Base-by-base conservation (phyloP, 257 asterid species). In the Craterostigma plantagineum region DNA sequence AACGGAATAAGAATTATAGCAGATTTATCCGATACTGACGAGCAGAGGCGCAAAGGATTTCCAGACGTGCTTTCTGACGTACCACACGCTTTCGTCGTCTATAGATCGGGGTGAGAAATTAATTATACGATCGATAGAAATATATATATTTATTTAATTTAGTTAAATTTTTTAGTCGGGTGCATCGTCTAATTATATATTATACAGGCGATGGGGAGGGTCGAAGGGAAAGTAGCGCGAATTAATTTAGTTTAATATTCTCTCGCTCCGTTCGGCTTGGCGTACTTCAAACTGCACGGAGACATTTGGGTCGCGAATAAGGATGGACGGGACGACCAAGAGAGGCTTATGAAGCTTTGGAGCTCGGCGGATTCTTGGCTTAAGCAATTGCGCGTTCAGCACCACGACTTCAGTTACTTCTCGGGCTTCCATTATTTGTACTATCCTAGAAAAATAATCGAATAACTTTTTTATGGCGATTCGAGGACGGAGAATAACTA, bases 331-430 rank as follows among this genome's bases (percentile, higher is more conserved):
- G 81, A n/a, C n/a, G n/a, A 79, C 52, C 58, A 57, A 9, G 82
- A 73, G 64, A 69, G 66, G 61, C 53, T 78, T 17, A 57, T 54
- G 34, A 71, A 92, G 2, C 80, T 86, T 7, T 59, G 58, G 57
- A 78, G 97, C 47, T 92, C 61, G 50, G 91, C 97, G 0, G 94
- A 86, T 52, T 86, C 94, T 0, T 81, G 94, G 97, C 85, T 86
- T 54, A 86, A 78, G 94, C 97, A 81, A 53, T 46, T 86, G 41
- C 63, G 77, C 50, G 87, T 81, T 73, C 90, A 78, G 43, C 97
- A 86, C 63, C 97, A 73, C 16, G 94, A 86, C 64, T 86, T 86
- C 67, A 81, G 81, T 74, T 67, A 78, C 66, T 78, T 86, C n/a
- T n/a, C n/a, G n/a, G n/a, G n/a, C n/a, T 87, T 23, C 30, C 30